Conservation (phyloP, 352 stramenopile species). For the Globisporangium apiculatum region DNA sequence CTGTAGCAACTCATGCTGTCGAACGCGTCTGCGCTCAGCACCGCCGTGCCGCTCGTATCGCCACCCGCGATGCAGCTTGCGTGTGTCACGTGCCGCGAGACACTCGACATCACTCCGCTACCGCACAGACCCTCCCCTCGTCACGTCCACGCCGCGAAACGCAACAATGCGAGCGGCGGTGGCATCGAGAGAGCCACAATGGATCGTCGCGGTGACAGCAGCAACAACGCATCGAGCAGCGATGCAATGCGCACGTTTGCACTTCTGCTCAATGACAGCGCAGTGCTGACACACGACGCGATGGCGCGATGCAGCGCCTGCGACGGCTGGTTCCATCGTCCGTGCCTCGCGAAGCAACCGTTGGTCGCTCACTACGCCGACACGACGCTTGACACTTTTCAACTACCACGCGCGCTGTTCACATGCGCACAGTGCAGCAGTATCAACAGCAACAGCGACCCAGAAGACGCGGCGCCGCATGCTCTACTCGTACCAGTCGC, state of each 20-base stretch:
- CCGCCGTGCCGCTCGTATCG: too few relatives aligned
- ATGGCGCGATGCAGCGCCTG: constrained; percentile 26
- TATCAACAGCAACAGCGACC: background rate
- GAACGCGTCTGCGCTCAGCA: too few relatives aligned
- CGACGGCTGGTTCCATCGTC: constrained; percentile 35
- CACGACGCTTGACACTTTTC: too few relatives aligned
- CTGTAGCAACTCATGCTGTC: too few relatives aligned
- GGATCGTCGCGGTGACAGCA: background rate
- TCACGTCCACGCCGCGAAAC: background rate
- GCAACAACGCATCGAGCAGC: background rate
- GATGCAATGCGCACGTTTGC: background rate
- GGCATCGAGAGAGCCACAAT: too few relatives aligned
- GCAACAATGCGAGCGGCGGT: background rate
- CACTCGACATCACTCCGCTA: constrained; percentile 5
- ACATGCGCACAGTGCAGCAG: constrained; percentile 19
- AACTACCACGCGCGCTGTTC: background rate
- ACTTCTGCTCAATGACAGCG: background rate
- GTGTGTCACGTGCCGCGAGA: constrained; percentile 36
- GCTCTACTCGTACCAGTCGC: constrained; percentile 31
- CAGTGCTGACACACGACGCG: constrained; percentile 2
- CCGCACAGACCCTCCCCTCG: background rate
- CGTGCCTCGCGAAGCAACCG: constrained; percentile 19
- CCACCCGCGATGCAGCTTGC: constrained; percentile 24
- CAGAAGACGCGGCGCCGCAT: background rate
- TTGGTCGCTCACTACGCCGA: background rate